Evolutionary conservation across 257 asterid genomes (phyloP).

Genomic region (Lavandula angustifolia): DNA sequence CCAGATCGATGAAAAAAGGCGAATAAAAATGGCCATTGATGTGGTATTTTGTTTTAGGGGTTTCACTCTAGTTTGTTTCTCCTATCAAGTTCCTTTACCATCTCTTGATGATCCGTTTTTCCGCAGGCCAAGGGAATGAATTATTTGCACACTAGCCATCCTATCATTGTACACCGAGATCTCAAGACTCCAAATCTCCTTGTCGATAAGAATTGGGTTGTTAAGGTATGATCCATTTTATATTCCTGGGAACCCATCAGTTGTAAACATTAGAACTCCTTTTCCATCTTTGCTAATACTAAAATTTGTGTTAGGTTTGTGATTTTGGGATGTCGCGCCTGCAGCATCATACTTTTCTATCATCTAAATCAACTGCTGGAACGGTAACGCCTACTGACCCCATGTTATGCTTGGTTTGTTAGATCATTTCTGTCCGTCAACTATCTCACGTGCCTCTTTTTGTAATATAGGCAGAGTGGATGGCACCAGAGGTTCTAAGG

Average conservation of each 20-base stretch:
- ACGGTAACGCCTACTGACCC: conserved; percentile 56
- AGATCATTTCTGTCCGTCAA: neutral
- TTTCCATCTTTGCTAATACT: conserved; percentile 21
- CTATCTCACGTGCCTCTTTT: neutral
- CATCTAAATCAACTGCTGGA: conserved; percentile 96
- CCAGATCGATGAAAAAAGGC: conserved; percentile 83
- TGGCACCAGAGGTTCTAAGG: conserved; percentile 97
- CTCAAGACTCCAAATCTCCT: conserved; percentile 96
- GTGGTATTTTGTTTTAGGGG: conserved; percentile 62
- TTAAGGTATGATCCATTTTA: conserved; percentile 58
- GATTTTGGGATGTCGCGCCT: conserved; percentile 99
- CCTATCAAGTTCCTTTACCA: conserved; percentile 25
- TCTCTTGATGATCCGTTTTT: conserved; percentile 26
- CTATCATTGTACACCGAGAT: conserved; percentile 94
- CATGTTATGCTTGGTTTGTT: conserved; percentile 2
- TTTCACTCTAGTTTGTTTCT: conserved; percentile 32
- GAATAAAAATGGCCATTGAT: conserved; percentile 92
- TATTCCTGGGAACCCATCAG: neutral
- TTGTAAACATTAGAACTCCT: conserved; percentile 12
- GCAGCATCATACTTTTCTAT: conserved; percentile 91
- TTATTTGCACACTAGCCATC: conserved; percentile 93
- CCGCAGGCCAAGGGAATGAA: conserved; percentile 99
- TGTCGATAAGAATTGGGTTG: conserved; percentile 95
- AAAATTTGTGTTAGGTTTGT: conserved; percentile 60
- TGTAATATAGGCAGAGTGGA: conserved; percentile 90